Base-by-base conservation (phyloP, 768 basidiomycete species). In the Mrakia hoshinonis region DNA sequence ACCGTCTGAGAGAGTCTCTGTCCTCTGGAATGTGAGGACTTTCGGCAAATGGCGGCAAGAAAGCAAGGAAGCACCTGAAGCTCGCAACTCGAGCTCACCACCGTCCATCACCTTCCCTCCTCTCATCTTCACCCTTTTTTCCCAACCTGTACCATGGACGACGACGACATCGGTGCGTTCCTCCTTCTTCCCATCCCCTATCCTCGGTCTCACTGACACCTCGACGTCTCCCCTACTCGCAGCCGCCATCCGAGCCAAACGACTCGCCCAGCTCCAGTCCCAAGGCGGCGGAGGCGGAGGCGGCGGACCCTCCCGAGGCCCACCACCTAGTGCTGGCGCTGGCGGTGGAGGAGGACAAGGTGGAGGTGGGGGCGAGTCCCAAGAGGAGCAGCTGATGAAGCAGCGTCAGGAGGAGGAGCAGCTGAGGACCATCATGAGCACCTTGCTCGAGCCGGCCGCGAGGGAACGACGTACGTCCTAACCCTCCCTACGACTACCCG, bases 371-470 rank as follows among this genome's bases (percentile, higher is more conserved):
- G 62, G 74, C 34, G 85, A 84, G 68, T 83, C 81, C 46, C 84
- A 83, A 13, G 85, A 87, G 67, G 89, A 91, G 73, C 70, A 74
- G 31, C 75, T 78, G 73, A 90, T 90, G 73, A 83, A 90, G 77
- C 85, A 87, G 84, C 84, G 87, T 51, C 64, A 64, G 12, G 70
- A 72, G 65, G 70, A 72, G 10, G 70, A 72, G 58, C 70, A 72
- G 63, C 18, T 72, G 70, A 65, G 70, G 65, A 72, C 91, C 74
- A 77, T 92, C 75, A 84, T 94, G 77, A 84, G 87, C 10, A 89
- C 89, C 5, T 84, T 94, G 43, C 82, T 94, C 49, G 89, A 91
- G 73, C 80, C 83, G 6, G 86, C 85, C 67, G 91, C 92, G 49
- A 84, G 91, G 71, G 92, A 92, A 82, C 84, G 91, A 78, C 81